Conservation (phyloP, 2,329 filamentous ascomycete genomes). For the Atkinsonella hypoxylon region DNA sequence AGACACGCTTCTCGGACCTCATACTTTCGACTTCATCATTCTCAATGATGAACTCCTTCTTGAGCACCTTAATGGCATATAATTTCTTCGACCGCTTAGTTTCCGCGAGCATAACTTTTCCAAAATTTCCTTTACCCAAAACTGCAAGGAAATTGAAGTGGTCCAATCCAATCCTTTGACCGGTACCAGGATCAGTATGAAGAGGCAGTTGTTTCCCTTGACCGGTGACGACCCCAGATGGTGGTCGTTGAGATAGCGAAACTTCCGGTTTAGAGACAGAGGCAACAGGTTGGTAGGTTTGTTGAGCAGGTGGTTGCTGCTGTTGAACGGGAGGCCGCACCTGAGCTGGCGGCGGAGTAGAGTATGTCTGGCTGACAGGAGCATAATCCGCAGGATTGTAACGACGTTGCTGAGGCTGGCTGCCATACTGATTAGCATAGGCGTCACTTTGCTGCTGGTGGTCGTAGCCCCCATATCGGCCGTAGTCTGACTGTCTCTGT, state of each 20-base stretch:
- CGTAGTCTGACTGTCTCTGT: constrained; percentile 23
- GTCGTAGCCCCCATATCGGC: constrained; percentile 22
- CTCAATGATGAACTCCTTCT: constrained; percentile 99
- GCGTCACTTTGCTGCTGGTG: constrained; percentile 23
- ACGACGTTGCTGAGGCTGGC: constrained; percentile 34
- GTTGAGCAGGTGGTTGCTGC: constrained; percentile 21
- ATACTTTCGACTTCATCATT: constrained; percentile 99
- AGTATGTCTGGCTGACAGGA: constrained; percentile 39
- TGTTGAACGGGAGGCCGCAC: constrained; percentile 20
- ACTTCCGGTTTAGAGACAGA: constrained; percentile 28
- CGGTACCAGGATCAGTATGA: constrained; percentile 60
- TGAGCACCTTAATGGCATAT: constrained; percentile 97
- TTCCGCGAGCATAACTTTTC: constrained; percentile 98
- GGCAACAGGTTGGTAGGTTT: constrained; percentile 23
- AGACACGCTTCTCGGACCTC: constrained; percentile 93
- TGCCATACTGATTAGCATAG: constrained; percentile 23
- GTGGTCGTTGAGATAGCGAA: constrained; percentile 20
- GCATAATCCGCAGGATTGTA: constrained; percentile 75
- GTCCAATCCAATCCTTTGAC: constrained; percentile 81
- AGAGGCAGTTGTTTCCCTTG: constrained; percentile 52
- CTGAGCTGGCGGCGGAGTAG: constrained; percentile 18
- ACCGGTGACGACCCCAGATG: constrained; percentile 17
- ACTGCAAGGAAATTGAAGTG: constrained; percentile 99
- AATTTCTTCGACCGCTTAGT: constrained; percentile 85
- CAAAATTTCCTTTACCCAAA: constrained; percentile 97